Evolutionary conservation across 805 yeast genomes (phyloP).

Genomic region (Yarrowia divulgata): DNA sequence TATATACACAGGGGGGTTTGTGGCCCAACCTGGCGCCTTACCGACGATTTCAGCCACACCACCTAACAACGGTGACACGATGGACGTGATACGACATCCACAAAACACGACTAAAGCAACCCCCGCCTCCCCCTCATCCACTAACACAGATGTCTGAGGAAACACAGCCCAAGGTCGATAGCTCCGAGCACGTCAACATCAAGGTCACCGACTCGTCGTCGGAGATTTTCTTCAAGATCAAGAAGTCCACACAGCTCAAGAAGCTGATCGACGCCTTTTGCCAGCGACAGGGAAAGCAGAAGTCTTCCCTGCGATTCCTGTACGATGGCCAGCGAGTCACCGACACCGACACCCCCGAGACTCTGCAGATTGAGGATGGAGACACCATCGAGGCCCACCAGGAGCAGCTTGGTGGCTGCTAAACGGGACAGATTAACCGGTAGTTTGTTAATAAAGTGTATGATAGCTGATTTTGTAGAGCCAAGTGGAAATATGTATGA

Average conservation of each 20-base stretch:
- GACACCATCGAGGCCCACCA: conserved; percentile 97
- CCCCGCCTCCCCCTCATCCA: not conserved
- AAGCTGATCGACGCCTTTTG: conserved; percentile 98
- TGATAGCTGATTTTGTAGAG: not conserved
- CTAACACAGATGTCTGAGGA: conserved; percentile 42
- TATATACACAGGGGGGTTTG: not conserved
- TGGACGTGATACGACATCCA: not conserved
- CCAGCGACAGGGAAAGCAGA: conserved; percentile 92
- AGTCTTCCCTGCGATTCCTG: conserved; percentile 82
- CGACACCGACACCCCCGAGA: conserved; percentile 88
- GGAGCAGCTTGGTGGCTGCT: conserved; percentile 58
- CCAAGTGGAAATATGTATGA: too few relatives aligned
- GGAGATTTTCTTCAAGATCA: conserved; percentile 95
- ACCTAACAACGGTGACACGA: not conserved
- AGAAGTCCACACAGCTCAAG: conserved; percentile 87
- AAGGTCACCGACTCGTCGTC: conserved; percentile 93
- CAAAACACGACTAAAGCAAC: too few relatives aligned
- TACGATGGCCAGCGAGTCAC: conserved; percentile 91
- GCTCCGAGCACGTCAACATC: conserved; percentile 80
- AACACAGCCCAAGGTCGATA: conserved; percentile 64
- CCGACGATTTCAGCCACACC: not conserved
- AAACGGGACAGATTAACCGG: not conserved
- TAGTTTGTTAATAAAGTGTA: conserved; percentile 15
- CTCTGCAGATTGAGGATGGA: conserved; percentile 89
- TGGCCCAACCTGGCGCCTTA: not conserved